A percentile compares a stretch with the other conserved stretches of the same genome.
Conservation (phyloP, 257 asterid species). For the Anisodus tanguticus region DNA sequence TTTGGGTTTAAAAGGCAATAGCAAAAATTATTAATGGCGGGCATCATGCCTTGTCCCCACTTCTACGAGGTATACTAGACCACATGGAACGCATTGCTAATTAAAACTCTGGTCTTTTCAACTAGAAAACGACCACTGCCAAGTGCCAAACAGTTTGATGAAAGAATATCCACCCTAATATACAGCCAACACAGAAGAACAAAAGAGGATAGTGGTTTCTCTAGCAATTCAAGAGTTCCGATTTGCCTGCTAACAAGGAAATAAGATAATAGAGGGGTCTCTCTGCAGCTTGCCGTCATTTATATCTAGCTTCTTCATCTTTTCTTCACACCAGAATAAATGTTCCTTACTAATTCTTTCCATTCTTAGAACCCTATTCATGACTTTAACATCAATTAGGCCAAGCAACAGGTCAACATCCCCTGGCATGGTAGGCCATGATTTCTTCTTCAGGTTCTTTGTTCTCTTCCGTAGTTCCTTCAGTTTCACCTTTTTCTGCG, state of each 20-base stretch:
- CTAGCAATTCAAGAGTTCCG: neutral
- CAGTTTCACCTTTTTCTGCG: constrained; percentile 79
- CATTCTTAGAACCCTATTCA: constrained; percentile 70
- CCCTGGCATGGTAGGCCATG: constrained; percentile 61
- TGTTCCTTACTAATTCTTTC: constrained; percentile 66
- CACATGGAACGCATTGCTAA: neutral
- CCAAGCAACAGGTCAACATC: constrained; percentile 75
- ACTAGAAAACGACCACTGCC: neutral
- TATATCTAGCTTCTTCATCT: constrained; percentile 70
- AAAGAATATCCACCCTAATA: constrained; percentile 15
- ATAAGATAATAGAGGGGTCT: constrained; percentile 78
- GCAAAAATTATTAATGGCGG: neutral
- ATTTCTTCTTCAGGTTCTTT: constrained; percentile 65
- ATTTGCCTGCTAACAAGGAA: constrained; percentile 54
- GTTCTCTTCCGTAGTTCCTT: constrained; percentile 75
- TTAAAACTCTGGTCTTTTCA: neutral
- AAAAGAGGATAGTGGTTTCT: neutral
- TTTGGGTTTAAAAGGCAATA: neutral
- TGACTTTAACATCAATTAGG: constrained; percentile 65
- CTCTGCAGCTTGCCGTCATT: constrained; percentile 72
- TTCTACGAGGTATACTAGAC: neutral
- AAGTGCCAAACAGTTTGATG: neutral
- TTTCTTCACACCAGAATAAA: constrained; percentile 84
- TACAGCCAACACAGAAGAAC: neutral
- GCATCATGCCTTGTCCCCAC: neutral